phyloP scores from a whole-genome alignment of 2,329 filamentous ascomycete species.

The Ascochyta rabiei region DNA sequence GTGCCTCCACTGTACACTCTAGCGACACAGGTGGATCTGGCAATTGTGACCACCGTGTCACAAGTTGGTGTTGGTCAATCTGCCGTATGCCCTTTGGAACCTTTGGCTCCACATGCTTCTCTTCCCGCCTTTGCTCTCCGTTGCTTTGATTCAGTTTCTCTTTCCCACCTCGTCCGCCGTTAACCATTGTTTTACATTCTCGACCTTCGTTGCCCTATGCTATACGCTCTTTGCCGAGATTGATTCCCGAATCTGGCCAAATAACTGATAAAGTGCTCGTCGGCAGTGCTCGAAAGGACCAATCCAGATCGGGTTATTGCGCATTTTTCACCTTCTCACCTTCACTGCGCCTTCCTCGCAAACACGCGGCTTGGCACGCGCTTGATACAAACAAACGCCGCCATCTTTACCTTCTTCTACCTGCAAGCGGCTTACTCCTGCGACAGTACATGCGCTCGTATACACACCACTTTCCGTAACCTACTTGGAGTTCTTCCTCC shows the following conservation, averaged over 20 bases:
- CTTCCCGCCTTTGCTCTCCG: background rate
- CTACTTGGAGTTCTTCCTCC: conserved; percentile 38
- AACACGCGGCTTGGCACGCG: conserved; percentile 33
- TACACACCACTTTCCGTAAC: conserved; percentile 24
- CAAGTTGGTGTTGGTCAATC: background rate
- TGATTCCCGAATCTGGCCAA: conserved; percentile 3
- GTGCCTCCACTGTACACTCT: background rate
- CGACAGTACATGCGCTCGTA: conserved; percentile 13
- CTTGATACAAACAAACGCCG: conserved; percentile 29
- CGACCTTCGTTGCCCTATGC: background rate
- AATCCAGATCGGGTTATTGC: conserved; percentile 17
- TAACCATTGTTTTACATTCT: conserved; percentile 2
- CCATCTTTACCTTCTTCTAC: conserved; percentile 5
- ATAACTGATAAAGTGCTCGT: conserved; percentile 3
- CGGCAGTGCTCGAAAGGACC: conserved; percentile 1
- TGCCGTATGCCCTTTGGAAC: background rate
- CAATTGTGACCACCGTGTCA: conserved; percentile 7
- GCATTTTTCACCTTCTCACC: conserved; percentile 25
- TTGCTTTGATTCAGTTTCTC: background rate
- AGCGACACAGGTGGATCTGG: background rate
- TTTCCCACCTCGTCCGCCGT: background rate
- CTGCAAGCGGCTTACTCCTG: conserved; percentile 23
- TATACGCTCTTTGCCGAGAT: conserved; percentile 2
- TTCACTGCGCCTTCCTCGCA: conserved; percentile 29
- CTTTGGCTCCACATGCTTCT: background rate